Percentiles rank a stretch among this genome's conserved stretches.
Evolutionary conservation across 1,284 basidiomycete species (phyloP).

Genomic region (Malassezia sympodialis): DNA sequence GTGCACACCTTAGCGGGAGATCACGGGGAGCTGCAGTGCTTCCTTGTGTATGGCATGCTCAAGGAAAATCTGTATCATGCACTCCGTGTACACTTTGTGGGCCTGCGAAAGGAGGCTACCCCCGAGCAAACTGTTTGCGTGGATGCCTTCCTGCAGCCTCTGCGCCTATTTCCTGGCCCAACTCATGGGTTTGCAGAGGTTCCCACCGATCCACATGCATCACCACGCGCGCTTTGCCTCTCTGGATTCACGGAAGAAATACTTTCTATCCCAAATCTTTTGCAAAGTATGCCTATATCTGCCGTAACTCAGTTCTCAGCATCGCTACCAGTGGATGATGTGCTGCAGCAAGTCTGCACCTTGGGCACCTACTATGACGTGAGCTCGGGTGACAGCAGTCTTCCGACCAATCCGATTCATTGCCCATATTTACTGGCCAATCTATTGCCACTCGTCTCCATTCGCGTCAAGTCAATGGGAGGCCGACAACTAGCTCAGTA

Average conservation of each 20-base stretch:
- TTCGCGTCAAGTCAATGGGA: conserved; percentile 24
- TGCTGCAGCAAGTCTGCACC: conserved; percentile 21
- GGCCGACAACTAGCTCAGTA: conserved; percentile 23
- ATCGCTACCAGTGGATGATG: conserved; percentile 25
- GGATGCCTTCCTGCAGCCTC: conserved; percentile 18
- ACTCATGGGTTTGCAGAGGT: conserved; percentile 12
- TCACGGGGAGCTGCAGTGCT: background rate
- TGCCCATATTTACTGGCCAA: conserved; percentile 30
- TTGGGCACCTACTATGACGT: conserved; percentile 11
- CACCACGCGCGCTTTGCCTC: background rate
- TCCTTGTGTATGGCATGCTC: background rate
- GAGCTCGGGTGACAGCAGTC: background rate
- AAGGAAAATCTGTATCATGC: conserved; percentile 19
- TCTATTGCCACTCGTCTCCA: conserved; percentile 25
- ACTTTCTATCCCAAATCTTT: conserved; percentile 3
- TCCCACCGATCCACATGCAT: background rate
- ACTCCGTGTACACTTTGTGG: conserved; percentile 19
- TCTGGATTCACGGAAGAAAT: background rate
- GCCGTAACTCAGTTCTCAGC: conserved; percentile 28
- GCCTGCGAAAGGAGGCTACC: conserved; percentile 20
- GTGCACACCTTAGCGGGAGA: background rate
- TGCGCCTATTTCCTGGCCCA: conserved; percentile 16
- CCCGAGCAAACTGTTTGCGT: conserved; percentile 16
- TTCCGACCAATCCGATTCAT: conserved; percentile 13
- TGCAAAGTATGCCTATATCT: conserved; percentile 16